Percentiles rank a stretch among this genome's conserved stretches.
phyloP scores from a whole-genome alignment of 768 basidiomycete genomes.

The Gloeostereum incarnatum region DNA sequence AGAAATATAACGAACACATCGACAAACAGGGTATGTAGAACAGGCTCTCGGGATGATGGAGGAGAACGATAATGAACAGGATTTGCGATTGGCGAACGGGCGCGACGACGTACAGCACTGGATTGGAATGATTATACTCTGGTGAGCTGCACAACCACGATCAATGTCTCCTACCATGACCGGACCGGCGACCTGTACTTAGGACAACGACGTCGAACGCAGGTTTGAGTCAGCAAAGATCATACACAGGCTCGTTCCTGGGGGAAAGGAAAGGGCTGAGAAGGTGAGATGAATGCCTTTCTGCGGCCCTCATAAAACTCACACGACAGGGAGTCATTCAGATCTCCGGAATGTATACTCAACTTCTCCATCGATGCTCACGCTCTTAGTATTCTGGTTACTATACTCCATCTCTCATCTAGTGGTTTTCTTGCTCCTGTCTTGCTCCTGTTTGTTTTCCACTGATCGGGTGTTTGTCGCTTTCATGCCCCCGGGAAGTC shows the following conservation, averaged over 20 bases:
- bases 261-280: slow-evolving; percentile 54
- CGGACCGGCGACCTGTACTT: slow-evolving; percentile 21
- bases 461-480: no score
- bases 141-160: slow-evolving; percentile 34
- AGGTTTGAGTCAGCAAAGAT: slow-evolving; percentile 80
- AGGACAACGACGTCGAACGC: slow-evolving; percentile 71
- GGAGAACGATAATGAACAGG: slow-evolving; percentile 45
- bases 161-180: slow-evolving; percentile 8
- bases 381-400: no score
- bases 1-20: no score
- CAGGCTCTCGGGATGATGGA: slow-evolving; percentile 71
- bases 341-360: slow-evolving; percentile 63
- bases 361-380: slow-evolving; percentile 51
- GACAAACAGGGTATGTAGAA: slow-evolving; percentile 75
- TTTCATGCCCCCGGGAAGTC: no score
- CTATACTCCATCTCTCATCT: no score
- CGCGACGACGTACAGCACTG: slow-evolving; percentile 80
- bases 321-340: slow-evolving; percentile 7
- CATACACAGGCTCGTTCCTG: slow-evolving; percentile 69
- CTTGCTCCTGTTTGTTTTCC: no score
- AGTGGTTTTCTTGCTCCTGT: no score
- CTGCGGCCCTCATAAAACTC: slow-evolving; percentile 1
- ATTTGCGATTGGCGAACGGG: slow-evolving; percentile 62
- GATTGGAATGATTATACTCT: slow-evolving; percentile 79
- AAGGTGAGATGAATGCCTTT: slow-evolving; percentile 38